Percentiles rank a stretch among this genome's conserved stretches.
Evolutionary conservation across 208 protist genomes (phyloP).

Genomic region (Strigomonas culicis): DNA sequence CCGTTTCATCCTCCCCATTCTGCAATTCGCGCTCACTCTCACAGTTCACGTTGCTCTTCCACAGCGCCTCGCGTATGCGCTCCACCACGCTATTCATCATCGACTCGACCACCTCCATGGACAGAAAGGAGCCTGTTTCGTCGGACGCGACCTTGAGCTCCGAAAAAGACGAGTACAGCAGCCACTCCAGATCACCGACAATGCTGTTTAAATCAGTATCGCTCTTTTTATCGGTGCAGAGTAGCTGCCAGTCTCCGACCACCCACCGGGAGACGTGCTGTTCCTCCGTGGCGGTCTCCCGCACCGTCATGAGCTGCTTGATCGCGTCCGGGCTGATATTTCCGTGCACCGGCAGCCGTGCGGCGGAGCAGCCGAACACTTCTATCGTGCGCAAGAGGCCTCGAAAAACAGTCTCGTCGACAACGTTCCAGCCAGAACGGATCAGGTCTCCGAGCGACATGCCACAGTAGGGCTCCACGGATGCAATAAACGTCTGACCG

Average conservation of each 20-base stretch:
- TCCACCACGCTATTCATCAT: constrained; percentile 65
- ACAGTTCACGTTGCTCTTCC: not conserved
- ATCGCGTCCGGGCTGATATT: constrained; percentile 72
- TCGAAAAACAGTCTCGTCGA: constrained; percentile 66
- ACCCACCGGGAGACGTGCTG: constrained; percentile 67
- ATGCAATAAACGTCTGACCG: constrained; percentile 49
- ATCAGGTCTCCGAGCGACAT: constrained; percentile 79
- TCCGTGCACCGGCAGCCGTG: constrained; percentile 50
- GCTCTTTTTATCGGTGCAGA: constrained; percentile 19
- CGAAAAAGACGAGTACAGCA: constrained; percentile 72
- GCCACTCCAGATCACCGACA: constrained; percentile 68
- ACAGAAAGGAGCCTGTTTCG: constrained; percentile 35
- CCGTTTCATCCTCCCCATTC: no score
- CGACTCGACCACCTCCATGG: constrained; percentile 36
- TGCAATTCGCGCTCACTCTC: not conserved
- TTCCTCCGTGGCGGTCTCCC: constrained; percentile 58
- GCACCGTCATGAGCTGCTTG: constrained; percentile 58
- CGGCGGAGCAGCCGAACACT: constrained; percentile 44
- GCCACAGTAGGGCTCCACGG: constrained; percentile 61
- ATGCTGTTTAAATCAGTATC: constrained; percentile 26
- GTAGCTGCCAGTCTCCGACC: constrained; percentile 74
- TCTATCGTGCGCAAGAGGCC: constrained; percentile 67
- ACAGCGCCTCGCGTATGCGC: constrained; percentile 29
- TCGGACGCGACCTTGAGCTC: constrained; percentile 62
- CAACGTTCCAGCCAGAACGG: constrained; percentile 66